A percentile compares a stretch with the other conserved stretches of the same genome.
phyloP scores from a whole-genome alignment of 441 rosid species.

The Adansonia rubrostipa region DNA sequence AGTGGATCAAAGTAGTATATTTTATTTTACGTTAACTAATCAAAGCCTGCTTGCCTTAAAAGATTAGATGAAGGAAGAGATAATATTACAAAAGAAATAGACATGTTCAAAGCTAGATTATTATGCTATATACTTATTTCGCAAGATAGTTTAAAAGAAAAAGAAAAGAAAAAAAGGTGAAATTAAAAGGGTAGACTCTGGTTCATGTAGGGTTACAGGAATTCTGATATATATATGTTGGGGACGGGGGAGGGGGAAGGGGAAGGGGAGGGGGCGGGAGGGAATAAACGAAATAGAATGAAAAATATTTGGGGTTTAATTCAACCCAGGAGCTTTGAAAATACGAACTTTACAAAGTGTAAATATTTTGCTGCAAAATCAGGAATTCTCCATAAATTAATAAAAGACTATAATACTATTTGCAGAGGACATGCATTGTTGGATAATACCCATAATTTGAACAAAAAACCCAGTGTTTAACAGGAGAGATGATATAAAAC shows the following conservation, averaged over 20 bases:
- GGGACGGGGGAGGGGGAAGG: no score
- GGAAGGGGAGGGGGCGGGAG: no score
- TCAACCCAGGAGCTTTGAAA: constrained; percentile 25
- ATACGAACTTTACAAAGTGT: background rate
- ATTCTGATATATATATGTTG: no score
- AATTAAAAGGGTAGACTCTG: no score
- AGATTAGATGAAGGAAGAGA: constrained; percentile 25
- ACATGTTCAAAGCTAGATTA: constrained; percentile 7
- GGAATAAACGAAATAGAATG: background rate
- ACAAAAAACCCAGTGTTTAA: background rate
- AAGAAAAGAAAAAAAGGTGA: background rate
- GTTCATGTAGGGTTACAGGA: background rate
- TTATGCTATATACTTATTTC: background rate
- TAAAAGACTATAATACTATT: background rate
- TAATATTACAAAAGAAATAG: constrained; percentile 20
- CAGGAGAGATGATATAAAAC: constrained; percentile 10
- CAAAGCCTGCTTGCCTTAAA: constrained; percentile 32
- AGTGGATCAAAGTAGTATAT: constrained; percentile 23
- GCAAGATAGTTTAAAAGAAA: background rate
- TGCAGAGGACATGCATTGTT: background rate
- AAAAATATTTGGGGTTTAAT: constrained; percentile 20
- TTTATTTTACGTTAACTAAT: constrained; percentile 28
- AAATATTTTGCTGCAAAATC: constrained; percentile 1
- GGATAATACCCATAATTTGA: constrained; percentile 4
- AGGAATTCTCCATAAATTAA: background rate